Conservation (phyloP, 2,329 filamentous ascomycete species). For the Diaporthe vexans region DNA sequence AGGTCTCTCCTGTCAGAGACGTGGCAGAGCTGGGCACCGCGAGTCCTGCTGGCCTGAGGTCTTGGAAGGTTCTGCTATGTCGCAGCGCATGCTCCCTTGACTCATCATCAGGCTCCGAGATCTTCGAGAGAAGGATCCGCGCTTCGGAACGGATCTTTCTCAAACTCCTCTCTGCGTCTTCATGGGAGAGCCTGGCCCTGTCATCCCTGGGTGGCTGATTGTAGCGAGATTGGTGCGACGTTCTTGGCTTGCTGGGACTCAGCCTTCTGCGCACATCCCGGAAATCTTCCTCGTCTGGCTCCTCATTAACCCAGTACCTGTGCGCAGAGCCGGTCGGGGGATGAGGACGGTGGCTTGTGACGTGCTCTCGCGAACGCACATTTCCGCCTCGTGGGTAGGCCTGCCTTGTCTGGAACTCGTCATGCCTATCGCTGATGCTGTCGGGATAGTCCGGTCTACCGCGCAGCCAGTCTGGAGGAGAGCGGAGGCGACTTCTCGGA, state of each 20-base stretch:
- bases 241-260: background rate
- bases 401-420: constrained; percentile 9
- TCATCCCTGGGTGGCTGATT: background rate
- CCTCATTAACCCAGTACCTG: background rate
- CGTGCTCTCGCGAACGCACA: background rate
- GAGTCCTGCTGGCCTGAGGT: background rate
- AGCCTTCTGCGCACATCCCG: constrained; percentile 16
- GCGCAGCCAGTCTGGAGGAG: background rate
- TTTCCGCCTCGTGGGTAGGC: background rate
- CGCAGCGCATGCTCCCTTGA: background rate
- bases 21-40: background rate
- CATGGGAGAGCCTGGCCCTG: background rate
- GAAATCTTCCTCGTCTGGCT: background rate
- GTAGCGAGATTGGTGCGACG: background rate
- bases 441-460: background rate
- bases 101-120: constrained; percentile 4
- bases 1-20: background rate
- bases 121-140: background rate
- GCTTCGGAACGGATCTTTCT: constrained; percentile 29
- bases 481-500: background rate
- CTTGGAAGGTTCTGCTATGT: background rate
- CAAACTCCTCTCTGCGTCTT: constrained; percentile 1
- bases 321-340: constrained; percentile 14
- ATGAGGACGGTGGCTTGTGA: constrained; percentile 11
- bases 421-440: background rate